Evolutionary conservation across 2,329 filamentous ascomycete species (phyloP).

Genomic region (Talaromyces funiculosus): DNA sequence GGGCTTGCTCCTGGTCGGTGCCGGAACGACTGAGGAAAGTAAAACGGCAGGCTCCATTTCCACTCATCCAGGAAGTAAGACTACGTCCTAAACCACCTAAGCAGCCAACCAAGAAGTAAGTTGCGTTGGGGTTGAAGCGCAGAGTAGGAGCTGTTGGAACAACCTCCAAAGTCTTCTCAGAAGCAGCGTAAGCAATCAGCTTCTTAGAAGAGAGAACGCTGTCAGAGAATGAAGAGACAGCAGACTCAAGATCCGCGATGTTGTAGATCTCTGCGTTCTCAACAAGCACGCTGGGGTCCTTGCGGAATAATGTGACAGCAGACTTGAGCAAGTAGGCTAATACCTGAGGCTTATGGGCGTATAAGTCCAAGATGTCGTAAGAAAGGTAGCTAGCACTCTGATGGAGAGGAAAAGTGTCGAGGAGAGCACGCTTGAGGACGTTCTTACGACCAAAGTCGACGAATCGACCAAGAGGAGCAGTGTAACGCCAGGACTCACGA

Average conservation of each 20-base stretch:
- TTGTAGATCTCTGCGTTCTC: neutral
- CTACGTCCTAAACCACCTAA: slow-evolving; percentile 25
- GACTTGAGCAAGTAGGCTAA: slow-evolving; percentile 1
- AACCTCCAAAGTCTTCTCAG: neutral
- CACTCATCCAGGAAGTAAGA: slow-evolving; percentile 38
- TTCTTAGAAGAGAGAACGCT: neutral
- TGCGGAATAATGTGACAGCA: neutral
- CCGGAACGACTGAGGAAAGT: slow-evolving; percentile 49
- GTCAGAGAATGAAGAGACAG: neutral
- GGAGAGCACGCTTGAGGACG: slow-evolving; percentile 8
- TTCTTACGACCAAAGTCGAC: slow-evolving; percentile 27
- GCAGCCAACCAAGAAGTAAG: slow-evolving; percentile 26
- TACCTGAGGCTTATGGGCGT: neutral
- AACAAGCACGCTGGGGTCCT: neutral
- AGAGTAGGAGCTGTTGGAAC: neutral
- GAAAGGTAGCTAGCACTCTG: slow-evolving; percentile 7
- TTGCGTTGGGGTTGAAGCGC: neutral
- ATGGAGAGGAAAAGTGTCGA: slow-evolving; percentile 1
- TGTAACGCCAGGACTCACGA: slow-evolving; percentile 21
- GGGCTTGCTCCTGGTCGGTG: neutral
- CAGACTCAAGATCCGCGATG: neutral
- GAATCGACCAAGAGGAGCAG: slow-evolving; percentile 24
- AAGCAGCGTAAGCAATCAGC: neutral
- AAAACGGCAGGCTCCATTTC: slow-evolving; percentile 47
- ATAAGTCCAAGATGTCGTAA: neutral